Evolutionary conservation across 2,329 filamentous ascomycete genomes (phyloP).

Genomic region (Paecilomyces variotii): DNA sequence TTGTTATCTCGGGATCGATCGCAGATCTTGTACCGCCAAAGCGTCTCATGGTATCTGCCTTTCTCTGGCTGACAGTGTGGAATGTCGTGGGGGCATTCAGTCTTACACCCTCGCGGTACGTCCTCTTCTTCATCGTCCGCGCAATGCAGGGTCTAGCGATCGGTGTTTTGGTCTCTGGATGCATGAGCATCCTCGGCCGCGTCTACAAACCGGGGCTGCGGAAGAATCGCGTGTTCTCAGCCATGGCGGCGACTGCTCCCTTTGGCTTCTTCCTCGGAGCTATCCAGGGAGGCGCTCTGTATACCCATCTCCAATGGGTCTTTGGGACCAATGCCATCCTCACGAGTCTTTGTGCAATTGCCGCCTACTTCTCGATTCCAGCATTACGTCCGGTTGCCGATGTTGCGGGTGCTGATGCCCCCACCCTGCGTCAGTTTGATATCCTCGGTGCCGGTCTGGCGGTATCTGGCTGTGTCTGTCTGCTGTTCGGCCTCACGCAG

Average conservation of each 20-base stretch:
- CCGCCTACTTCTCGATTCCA: constrained; percentile 34
- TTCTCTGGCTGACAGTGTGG: constrained; percentile 36
- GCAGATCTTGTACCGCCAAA: constrained; percentile 36
- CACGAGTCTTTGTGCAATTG: constrained; percentile 25
- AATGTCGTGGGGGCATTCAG: constrained; percentile 29
- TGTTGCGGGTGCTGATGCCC: constrained; percentile 17
- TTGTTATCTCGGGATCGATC: constrained; percentile 25
- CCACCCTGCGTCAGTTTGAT: constrained; percentile 7
- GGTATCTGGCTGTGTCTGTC: constrained; percentile 44
- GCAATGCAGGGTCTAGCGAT: constrained; percentile 43
- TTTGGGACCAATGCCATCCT: constrained; percentile 38
- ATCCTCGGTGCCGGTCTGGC: constrained; percentile 40
- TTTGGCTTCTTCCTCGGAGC: constrained; percentile 37
- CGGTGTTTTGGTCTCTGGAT: constrained; percentile 42
- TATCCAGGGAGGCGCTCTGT: constrained; percentile 35
- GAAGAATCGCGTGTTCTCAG: constrained; percentile 43
- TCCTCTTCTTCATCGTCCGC: constrained; percentile 30
- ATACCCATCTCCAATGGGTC: constrained; percentile 34
- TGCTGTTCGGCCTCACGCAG: constrained; percentile 52
- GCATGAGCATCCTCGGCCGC: constrained; percentile 40
- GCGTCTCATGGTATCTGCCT: constrained; percentile 35
- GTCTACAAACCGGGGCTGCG: constrained; percentile 37
- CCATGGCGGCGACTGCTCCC: constrained; percentile 43
- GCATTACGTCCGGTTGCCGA: constrained; percentile 24
- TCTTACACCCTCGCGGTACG: constrained; percentile 25